phyloP scores from a whole-genome alignment of 768 basidiomycete species.

The Hortiboletus campestris region DNA sequence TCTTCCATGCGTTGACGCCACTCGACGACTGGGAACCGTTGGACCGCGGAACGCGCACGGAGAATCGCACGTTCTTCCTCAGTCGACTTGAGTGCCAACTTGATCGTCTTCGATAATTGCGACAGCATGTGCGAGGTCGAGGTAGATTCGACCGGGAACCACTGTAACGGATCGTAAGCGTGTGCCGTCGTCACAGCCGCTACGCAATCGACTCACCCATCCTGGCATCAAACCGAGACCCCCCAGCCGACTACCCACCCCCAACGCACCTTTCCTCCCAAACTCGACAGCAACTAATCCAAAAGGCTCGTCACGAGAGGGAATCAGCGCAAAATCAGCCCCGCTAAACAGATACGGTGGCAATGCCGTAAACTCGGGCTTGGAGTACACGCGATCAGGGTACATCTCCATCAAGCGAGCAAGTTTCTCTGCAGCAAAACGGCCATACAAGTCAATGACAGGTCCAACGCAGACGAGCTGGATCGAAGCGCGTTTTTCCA shows the following conservation, averaged over 20 bases:
- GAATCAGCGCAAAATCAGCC: constrained; percentile 93
- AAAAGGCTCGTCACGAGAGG: constrained; percentile 95
- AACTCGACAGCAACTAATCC: constrained; percentile 96
- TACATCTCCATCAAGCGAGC: constrained; percentile 93
- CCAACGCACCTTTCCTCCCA: constrained; percentile 93
- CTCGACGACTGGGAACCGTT: constrained; percentile 96
- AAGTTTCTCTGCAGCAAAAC: constrained; percentile 93
- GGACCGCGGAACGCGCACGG: constrained; percentile 89
- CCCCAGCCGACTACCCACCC: constrained; percentile 91
- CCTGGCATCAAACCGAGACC: constrained; percentile 97
- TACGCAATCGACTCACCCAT: constrained; percentile 62
- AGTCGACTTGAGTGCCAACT: constrained; percentile 87
- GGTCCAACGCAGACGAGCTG: constrained; percentile 90
- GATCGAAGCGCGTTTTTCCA: constrained; percentile 83
- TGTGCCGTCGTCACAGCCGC: too few relatives aligned
- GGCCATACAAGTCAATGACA: constrained; percentile 92
- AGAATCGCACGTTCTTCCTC: constrained; percentile 90
- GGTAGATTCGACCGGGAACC: constrained; percentile 95
- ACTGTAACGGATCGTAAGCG: constrained; percentile 43
- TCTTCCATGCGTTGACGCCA: constrained; percentile 97
- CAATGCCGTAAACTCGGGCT: constrained; percentile 92
- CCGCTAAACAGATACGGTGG: constrained; percentile 93
- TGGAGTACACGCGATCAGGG: constrained; percentile 92
- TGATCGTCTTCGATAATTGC: constrained; percentile 91
- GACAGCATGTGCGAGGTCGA: constrained; percentile 94